Conservation (phyloP, 306 rosid species). For the Lathyrus oleraceus region DNA sequence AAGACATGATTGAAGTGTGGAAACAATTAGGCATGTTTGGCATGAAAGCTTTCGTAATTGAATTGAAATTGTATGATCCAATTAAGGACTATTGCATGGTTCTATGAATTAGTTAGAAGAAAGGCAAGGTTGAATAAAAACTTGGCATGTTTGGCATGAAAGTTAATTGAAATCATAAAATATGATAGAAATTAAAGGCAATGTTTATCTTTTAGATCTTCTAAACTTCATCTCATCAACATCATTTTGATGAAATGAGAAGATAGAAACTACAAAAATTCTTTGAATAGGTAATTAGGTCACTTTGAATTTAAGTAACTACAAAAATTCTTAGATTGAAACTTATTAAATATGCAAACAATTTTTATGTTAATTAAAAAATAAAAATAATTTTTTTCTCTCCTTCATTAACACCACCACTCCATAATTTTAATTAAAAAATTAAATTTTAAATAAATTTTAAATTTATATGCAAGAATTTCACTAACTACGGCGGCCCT, state of each 20-base stretch:
- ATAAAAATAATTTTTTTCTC: no score
- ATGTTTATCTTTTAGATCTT: neutral
- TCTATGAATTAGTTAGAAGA: neutral
- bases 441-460: no score
- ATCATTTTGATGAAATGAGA: no score
- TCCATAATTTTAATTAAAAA: no score
- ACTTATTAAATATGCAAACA: no score
- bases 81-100: neutral
- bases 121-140: neutral
- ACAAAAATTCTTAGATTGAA: no score
- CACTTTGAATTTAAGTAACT: neutral
- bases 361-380: no score
- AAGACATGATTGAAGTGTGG: neutral
- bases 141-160: conserved; percentile 1
- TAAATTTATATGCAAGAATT: no score
- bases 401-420: no score
- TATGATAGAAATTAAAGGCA: conserved; percentile 4
- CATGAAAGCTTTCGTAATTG: conserved; percentile 12
- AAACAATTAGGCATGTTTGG: conserved; percentile 1
- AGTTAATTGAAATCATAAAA: neutral
- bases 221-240: neutral
- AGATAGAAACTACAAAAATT: no score
- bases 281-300: neutral
- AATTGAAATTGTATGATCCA: conserved; percentile 22
- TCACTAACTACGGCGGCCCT: neutral